Evolutionary conservation across 768 basidiomycete genomes (phyloP).

Genomic region (Tulasnella sp.): DNA sequence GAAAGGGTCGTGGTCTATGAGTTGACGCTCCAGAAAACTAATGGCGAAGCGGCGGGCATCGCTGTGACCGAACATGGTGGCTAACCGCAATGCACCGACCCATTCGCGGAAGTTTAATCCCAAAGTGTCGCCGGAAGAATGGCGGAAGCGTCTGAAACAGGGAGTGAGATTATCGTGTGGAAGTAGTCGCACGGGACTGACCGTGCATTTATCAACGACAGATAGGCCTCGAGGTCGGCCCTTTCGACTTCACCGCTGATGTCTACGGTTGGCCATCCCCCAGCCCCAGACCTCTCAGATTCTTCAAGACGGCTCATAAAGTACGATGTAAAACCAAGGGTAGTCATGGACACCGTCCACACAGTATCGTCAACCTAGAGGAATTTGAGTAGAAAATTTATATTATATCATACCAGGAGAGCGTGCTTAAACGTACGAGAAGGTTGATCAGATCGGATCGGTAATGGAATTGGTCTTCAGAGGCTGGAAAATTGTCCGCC

Average conservation of each 20-base stretch:
- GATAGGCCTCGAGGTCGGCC: background rate
- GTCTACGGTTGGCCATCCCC: background rate
- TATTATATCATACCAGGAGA: background rate
- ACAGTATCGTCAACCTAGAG: background rate
- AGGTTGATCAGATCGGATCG: background rate
- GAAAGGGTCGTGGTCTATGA: background rate
- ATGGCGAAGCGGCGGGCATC: background rate
- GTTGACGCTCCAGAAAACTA: background rate
- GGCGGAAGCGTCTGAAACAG: background rate
- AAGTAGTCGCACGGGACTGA: background rate
- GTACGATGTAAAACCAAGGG: too few species aligned
- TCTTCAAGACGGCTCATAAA: background rate
- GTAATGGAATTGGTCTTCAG: background rate
- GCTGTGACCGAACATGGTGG: background rate
- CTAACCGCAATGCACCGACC: background rate
- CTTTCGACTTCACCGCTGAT: background rate
- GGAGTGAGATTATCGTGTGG: background rate
- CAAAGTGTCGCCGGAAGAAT: background rate
- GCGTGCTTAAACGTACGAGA: background rate
- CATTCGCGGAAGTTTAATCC: background rate
- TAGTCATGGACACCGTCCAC: too few species aligned
- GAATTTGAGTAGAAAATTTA: background rate
- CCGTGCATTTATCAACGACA: background rate
- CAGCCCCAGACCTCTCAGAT: background rate
- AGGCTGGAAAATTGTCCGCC: background rate